Percentiles rank a stretch among this genome's conserved stretches.
These are phyloP conservation scores for Gossypium raimondii DNA, from an alignment of 345 rosid species.

Conservation along the genomic window DNA sequence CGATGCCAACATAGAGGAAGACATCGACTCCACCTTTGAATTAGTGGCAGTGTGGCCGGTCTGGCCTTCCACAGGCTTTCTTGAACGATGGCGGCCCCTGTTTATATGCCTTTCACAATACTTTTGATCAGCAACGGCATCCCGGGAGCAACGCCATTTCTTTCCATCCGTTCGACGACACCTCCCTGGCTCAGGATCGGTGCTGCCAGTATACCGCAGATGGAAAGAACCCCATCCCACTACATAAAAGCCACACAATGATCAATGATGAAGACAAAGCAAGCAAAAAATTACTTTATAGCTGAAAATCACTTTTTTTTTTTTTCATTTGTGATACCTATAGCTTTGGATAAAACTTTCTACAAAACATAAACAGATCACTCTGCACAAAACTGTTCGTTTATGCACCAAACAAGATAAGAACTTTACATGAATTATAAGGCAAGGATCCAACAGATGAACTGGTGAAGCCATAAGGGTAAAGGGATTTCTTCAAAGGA, in stretches of 20 bases:
- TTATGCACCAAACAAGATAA: not conserved
- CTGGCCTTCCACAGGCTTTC: conserved; percentile 82
- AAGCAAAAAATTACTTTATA: conserved; percentile 1
- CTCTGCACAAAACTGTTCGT: too few species aligned
- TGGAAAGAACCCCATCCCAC: conserved; percentile 46
- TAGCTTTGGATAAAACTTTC: conserved; percentile 14
- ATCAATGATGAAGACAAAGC: conserved; percentile 14
- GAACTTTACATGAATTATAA: conserved; percentile 35
- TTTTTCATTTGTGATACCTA: conserved; percentile 1
- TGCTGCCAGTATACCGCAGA: conserved; percentile 48
- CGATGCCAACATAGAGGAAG: conserved; percentile 25
- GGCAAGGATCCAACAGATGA: conserved; percentile 39
- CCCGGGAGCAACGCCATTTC: conserved; percentile 82
- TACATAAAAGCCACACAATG: conserved; percentile 12
- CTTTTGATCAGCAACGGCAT: conserved; percentile 70
- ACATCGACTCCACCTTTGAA: conserved; percentile 36
- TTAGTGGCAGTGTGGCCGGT: conserved; percentile 39
- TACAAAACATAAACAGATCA: not conserved
- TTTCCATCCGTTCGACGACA: conserved; percentile 80
- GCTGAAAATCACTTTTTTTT: not conserved
- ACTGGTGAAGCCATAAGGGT: conserved; percentile 35
- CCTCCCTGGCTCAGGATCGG: conserved; percentile 70
- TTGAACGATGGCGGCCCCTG: conserved; percentile 86
- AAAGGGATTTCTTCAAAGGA: conserved; percentile 45
- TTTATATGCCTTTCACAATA: conserved; percentile 79